Evolutionary conservation across 2,329 filamentous ascomycete genomes (phyloP).

Genomic region (Colletotrichum liriopes): DNA sequence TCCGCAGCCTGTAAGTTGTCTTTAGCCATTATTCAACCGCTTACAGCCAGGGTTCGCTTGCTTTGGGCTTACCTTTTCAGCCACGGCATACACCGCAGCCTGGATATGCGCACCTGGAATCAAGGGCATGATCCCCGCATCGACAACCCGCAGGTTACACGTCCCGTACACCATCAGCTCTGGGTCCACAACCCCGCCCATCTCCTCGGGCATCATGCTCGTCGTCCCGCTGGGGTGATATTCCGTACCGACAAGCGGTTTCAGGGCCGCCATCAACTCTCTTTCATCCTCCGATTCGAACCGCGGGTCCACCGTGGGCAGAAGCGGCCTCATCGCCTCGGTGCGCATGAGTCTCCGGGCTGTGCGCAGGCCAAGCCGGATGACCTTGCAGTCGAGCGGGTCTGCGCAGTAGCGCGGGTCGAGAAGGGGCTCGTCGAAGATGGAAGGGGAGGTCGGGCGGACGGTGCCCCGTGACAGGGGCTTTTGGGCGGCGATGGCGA

Average conservation of each 20-base stretch:
- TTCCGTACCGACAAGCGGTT: slow-evolving; percentile 54
- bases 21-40: slow-evolving; percentile 30
- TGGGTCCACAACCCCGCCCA: slow-evolving; percentile 63
- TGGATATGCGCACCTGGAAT: slow-evolving; percentile 65
- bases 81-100: slow-evolving; percentile 67
- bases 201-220: slow-evolving; percentile 61
- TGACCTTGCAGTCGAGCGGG: slow-evolving; percentile 55
- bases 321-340: slow-evolving; percentile 45
- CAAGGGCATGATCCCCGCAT: slow-evolving; percentile 66
- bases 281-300: slow-evolving; percentile 44
- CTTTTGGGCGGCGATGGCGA: slow-evolving; percentile 55
- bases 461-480: slow-evolving; percentile 62
- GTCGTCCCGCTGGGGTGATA: slow-evolving; percentile 62
- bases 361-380: slow-evolving; percentile 47
- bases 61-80: slow-evolving; percentile 60
- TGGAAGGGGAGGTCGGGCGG: slow-evolving; percentile 54
- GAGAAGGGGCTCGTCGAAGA: slow-evolving; percentile 56
- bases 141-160: slow-evolving; percentile 63
- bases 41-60: background rate
- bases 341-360: slow-evolving; percentile 49
- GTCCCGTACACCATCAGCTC: slow-evolving; percentile 64
- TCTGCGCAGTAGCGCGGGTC: slow-evolving; percentile 62
- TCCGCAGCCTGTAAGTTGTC: slow-evolving; percentile 57
- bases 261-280: slow-evolving; percentile 52
- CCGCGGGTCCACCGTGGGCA: slow-evolving; percentile 41